Evolutionary conservation across 441 rosid species (phyloP).

Genomic region (Gossypium gossypioides): DNA sequence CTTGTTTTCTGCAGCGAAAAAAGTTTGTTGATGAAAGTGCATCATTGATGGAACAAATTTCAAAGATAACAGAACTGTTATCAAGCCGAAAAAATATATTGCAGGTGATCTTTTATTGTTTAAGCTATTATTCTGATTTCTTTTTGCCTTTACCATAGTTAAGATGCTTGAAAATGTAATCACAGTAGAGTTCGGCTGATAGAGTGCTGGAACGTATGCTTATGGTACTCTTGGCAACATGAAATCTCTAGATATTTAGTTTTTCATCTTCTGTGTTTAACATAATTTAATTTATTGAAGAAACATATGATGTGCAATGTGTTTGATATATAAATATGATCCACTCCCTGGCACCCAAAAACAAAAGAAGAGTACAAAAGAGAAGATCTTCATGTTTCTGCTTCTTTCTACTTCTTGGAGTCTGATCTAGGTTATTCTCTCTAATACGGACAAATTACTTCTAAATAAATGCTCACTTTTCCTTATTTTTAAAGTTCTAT

Average conservation of each 20-base stretch:
- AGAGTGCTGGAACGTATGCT: neutral
- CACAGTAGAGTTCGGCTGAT: neutral
- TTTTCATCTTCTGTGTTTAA: neutral
- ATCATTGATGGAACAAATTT: constrained; percentile 56
- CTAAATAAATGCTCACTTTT: neutral
- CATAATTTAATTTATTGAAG: neutral
- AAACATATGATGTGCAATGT: neutral
- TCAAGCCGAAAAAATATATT: constrained; percentile 64
- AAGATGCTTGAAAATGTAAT: neutral
- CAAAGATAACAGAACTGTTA: constrained; percentile 60
- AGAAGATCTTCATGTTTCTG: neutral
- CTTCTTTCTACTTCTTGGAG: neutral
- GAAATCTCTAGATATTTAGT: neutral
- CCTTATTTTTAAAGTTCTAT: constrained; percentile 2
- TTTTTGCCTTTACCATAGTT: neutral
- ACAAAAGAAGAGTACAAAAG: neutral
- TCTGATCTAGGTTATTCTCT: neutral
- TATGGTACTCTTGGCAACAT: neutral
- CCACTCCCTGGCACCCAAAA: neutral
- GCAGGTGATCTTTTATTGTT: constrained; percentile 40
- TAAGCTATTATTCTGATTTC: constrained; percentile 11
- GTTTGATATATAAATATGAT: neutral
- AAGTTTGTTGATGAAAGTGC: constrained; percentile 67
- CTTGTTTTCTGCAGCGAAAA: constrained; percentile 46
- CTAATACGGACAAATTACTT: neutral